phyloP scores from a whole-genome alignment of 441 rosid species.

The Eruca vesicaria region DNA sequence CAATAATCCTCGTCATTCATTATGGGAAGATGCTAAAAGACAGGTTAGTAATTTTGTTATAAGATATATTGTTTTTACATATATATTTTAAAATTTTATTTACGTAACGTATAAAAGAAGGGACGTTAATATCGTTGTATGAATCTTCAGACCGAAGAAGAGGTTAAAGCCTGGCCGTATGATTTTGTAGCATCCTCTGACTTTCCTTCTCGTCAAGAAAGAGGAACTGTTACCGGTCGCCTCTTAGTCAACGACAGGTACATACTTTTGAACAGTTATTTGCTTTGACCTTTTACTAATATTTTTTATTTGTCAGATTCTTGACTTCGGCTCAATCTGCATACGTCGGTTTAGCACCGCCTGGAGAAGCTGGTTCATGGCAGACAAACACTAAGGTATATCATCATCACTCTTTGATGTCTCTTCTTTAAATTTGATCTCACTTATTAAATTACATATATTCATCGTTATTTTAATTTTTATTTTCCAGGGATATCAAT shows the following conservation, averaged over 20 bases:
- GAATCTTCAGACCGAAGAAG: conserved; percentile 36
- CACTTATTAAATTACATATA: not conserved
- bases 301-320: conserved; percentile 16
- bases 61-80: not conserved
- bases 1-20: not conserved
- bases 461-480: not conserved
- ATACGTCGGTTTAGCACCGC: conserved; percentile 49
- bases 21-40: conserved; percentile 57
- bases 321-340: conserved; percentile 44
- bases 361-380: conserved; percentile 52
- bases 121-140: not conserved
- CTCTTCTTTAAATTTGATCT: not conserved
- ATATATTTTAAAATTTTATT: not conserved
- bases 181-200: conserved; percentile 50
- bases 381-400: conserved; percentile 56
- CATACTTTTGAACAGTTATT: not conserved
- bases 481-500: conserved; percentile 44
- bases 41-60: conserved; percentile 36
- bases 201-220: conserved; percentile 38
- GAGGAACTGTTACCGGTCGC: conserved; percentile 47
- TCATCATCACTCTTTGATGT: not conserved
- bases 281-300: not conserved
- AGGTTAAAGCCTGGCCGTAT: conserved; percentile 57
- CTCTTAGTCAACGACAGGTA: conserved; percentile 52
- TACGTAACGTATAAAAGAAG: not conserved